phyloP scores from a whole-genome alignment of 768 basidiomycete genomes.

The Amanita pseudoporphyria region DNA sequence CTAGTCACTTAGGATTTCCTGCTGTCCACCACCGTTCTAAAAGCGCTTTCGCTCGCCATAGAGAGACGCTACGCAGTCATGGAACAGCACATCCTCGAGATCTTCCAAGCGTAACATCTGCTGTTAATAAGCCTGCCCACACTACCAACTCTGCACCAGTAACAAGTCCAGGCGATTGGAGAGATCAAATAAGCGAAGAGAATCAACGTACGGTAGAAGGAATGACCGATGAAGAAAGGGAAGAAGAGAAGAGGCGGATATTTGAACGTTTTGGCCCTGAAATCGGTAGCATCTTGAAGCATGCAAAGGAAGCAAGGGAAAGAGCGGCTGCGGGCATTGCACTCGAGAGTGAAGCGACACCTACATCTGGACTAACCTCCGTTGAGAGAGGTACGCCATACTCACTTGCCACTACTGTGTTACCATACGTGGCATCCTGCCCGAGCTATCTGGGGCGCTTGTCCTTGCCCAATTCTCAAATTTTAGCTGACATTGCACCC shows the following conservation, averaged over 20 bases:
- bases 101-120: conserved; percentile 18
- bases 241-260: conserved; percentile 55
- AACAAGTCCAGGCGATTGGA: conserved; percentile 31
- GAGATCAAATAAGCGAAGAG: conserved; percentile 51
- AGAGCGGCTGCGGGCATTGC: conserved; percentile 8
- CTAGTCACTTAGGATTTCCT: conserved; percentile 48
- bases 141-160: neutral
- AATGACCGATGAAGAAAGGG: conserved; percentile 68
- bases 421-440: neutral
- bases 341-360: neutral
- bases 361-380: neutral
- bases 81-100: conserved; percentile 14
- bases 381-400: neutral
- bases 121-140: conserved; percentile 1
- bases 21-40: conserved; percentile 52
- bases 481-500: conserved; percentile 9
- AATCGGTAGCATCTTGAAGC: conserved; percentile 51
- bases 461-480: neutral
- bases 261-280: conserved; percentile 63
- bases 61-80: conserved; percentile 27
- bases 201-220: conserved; percentile 50
- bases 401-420: neutral
- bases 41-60: conserved; percentile 48
- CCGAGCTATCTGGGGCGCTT: neutral
- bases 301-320: conserved; percentile 40